Conservation (phyloP, 495 filamentous ascomycete genomes). For the Pyronema omphalodes region DNA sequence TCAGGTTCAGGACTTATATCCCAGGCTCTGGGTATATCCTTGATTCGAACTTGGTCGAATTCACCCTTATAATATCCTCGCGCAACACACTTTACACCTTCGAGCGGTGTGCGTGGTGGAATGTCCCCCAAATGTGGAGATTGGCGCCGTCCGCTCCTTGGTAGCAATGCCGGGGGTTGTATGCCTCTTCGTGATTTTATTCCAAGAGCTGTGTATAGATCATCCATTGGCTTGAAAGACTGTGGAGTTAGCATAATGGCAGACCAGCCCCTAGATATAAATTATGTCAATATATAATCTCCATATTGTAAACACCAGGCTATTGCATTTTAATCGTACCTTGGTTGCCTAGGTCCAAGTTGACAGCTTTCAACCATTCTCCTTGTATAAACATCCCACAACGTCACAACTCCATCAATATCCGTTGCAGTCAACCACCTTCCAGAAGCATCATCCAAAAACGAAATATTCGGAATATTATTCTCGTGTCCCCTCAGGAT, state of each 20-base stretch:
- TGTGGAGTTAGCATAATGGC: constrained; percentile 21
- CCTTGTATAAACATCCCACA: constrained; percentile 40
- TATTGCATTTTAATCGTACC: background rate
- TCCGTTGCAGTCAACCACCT: constrained; percentile 56
- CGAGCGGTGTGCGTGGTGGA: constrained; percentile 1
- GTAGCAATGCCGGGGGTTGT: background rate
- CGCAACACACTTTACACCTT: background rate
- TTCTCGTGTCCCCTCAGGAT: constrained; percentile 16
- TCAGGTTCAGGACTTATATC: constrained; percentile 7
- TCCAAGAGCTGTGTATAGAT: constrained; percentile 18
- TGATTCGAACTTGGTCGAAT: background rate
- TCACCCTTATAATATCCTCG: background rate
- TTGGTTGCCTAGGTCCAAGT: constrained; percentile 3
- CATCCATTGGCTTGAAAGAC: constrained; percentile 18
- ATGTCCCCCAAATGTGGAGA: background rate
- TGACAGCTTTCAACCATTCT: constrained; percentile 15
- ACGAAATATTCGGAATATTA: constrained; percentile 68
- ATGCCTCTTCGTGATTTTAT: background rate
- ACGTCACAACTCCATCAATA: constrained; percentile 43
- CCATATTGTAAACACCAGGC: background rate
- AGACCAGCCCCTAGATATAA: constrained; percentile 15
- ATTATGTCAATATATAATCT: background rate
- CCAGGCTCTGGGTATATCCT: constrained; percentile 11
- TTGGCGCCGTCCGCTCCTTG: background rate
- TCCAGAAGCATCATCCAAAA: constrained; percentile 47